Percentiles rank a stretch among this genome's conserved stretches.
phyloP scores from a whole-genome alignment of 164 flowering plant species.

The Euptelea pleiosperma region DNA sequence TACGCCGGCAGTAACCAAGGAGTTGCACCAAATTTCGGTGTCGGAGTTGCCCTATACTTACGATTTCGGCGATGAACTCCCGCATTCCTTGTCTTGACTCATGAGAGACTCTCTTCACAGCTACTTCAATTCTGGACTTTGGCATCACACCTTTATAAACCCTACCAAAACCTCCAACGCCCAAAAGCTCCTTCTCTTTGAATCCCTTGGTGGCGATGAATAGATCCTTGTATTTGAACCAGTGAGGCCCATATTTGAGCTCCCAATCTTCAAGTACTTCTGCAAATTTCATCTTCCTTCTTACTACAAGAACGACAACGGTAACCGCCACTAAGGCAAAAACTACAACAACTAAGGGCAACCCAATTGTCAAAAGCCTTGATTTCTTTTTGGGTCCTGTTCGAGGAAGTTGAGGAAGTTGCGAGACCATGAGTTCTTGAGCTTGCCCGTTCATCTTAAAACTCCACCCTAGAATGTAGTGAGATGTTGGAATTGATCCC shows the following conservation, averaged over 20 bases:
- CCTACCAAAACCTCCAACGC: conserved; percentile 72
- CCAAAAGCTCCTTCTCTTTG: conserved; percentile 52
- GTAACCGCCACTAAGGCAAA: conserved; percentile 10
- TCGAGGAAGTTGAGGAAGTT: conserved; percentile 12
- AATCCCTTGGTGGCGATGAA: conserved; percentile 65
- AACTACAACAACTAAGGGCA: background rate
- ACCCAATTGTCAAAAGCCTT: conserved; percentile 1
- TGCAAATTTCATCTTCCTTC: conserved; percentile 33
- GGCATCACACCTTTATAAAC: conserved; percentile 70
- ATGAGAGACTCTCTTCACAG: conserved; percentile 65
- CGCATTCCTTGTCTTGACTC: conserved; percentile 56
- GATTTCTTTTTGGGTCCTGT: background rate
- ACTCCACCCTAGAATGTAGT: conserved; percentile 21
- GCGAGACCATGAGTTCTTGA: conserved; percentile 6
- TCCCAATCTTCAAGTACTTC: conserved; percentile 73
- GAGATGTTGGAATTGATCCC: background rate
- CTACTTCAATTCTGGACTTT: conserved; percentile 37
- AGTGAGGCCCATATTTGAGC: conserved; percentile 59
- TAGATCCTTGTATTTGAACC: conserved; percentile 58
- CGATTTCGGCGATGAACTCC: conserved; percentile 67
- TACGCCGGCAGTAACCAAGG: conserved; percentile 62
- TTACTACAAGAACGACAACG: conserved; percentile 6
- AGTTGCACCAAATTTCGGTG: conserved; percentile 70
- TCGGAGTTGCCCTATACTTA: conserved; percentile 61
- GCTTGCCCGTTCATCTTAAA: conserved; percentile 19